phyloP scores from a whole-genome alignment of 1,284 basidiomycete species.

The Trichosporon sp. region DNA sequence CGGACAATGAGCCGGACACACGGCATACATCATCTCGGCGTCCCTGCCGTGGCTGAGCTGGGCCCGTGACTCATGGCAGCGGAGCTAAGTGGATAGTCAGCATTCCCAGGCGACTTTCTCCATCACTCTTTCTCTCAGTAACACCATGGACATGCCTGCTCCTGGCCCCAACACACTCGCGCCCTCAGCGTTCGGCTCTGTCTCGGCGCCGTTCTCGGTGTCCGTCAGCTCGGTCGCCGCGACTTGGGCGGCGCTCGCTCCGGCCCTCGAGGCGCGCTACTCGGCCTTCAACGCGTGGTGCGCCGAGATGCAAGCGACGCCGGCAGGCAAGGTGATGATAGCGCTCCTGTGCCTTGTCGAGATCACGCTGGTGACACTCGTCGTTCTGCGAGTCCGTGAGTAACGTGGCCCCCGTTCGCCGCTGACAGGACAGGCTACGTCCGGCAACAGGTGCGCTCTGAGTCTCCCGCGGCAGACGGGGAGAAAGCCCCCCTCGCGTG shows the following conservation, averaged over 20 bases:
- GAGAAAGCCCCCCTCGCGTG: background rate
- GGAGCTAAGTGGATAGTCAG: background rate
- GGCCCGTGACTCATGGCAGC: background rate
- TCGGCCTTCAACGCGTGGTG: background rate
- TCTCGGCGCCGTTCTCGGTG: background rate
- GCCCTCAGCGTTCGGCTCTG: background rate
- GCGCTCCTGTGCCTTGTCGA: background rate
- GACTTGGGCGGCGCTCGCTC: background rate
- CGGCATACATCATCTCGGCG: background rate
- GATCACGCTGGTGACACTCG: background rate
- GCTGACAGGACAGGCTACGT: background rate
- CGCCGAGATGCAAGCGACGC: background rate
- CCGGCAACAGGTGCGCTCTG: background rate
- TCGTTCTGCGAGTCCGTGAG: background rate
- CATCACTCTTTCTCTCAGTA: background rate
- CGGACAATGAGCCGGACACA: background rate
- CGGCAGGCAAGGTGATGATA: background rate
- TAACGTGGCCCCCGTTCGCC: background rate
- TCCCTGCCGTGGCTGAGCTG: background rate
- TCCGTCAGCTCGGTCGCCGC: background rate
- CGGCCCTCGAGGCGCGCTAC: background rate
- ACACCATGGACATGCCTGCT: background rate
- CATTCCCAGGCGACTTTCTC: background rate
- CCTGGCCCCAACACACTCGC: background rate
- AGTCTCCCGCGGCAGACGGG: background rate